Conservation (phyloP, 1,284 basidiomycete genomes). For the Cryptococcus sp. region DNA sequence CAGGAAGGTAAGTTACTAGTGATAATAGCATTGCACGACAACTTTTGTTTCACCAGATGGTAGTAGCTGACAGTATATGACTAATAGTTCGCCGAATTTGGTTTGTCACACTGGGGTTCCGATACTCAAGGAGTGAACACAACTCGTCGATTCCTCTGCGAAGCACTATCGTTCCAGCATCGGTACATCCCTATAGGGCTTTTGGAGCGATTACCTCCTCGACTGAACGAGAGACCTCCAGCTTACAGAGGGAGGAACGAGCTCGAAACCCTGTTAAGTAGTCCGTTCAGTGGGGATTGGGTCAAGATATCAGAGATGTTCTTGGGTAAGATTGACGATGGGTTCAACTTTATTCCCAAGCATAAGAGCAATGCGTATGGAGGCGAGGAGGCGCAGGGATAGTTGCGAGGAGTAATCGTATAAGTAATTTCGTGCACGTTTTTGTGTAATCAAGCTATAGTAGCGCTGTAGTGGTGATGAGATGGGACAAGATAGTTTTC, state of each 20-base stretch:
- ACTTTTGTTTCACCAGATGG: background rate
- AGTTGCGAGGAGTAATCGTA: no score
- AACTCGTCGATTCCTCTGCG: slow-evolving; percentile 91
- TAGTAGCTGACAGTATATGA: slow-evolving; percentile 1
- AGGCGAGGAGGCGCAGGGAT: slow-evolving; percentile 58
- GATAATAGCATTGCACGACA: background rate
- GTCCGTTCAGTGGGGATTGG: slow-evolving; percentile 84
- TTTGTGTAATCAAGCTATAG: background rate
- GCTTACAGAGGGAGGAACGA: slow-evolving; percentile 83
- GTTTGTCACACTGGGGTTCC: slow-evolving; percentile 73
- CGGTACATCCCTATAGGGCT: slow-evolving; percentile 92
- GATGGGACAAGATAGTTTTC: no score
- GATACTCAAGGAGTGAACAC: slow-evolving; percentile 87
- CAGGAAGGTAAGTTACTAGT: slow-evolving; percentile 62
- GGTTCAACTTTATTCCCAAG: slow-evolving; percentile 70
- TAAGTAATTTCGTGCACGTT: background rate
- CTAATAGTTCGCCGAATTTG: slow-evolving; percentile 75
- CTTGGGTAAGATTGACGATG: slow-evolving; percentile 68
- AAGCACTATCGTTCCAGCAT: slow-evolving; percentile 91
- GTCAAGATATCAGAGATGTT: slow-evolving; percentile 95
- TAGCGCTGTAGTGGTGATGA: no score
- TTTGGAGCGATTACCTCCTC: slow-evolving; percentile 77
- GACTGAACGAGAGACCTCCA: slow-evolving; percentile 87
- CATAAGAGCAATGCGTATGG: slow-evolving; percentile 70
- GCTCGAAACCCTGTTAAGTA: slow-evolving; percentile 82